Evolutionary conservation across 1,284 basidiomycete genomes (phyloP), one percentile per base, ranked within the genome.

Genomic region (Agaricales sp.): DNA sequence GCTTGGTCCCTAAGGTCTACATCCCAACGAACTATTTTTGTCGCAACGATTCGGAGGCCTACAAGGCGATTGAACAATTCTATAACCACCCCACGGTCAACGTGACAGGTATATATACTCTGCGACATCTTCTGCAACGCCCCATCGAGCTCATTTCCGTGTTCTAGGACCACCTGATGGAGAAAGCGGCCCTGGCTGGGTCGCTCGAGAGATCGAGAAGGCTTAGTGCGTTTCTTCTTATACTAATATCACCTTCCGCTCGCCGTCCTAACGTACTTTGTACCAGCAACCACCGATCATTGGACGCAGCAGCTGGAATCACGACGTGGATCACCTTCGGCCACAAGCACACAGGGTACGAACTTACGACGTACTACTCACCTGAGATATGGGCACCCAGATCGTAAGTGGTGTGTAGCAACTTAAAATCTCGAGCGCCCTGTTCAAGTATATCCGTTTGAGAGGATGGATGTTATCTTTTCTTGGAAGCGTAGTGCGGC

Each of bases 1-100:
- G 53, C 37, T 55, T 63, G 2, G 56, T 60, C 18, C 62, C 62
- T 3, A 64, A 64, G 47, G 52, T 64, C 6, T 64, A 64, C 46
- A 46, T 63, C 16, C 62, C 61, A 6, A 59, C 62, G 37, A 53
- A 57, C 61, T 63, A 57, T 6, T 63, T 62, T 48, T 61, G 62
- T 43, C 44, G 46, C 12, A 58, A 61, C 50, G 62, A 63, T 41
- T 45, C 55, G 1, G 46, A 43, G 3, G 59, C 62, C 18, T 53
- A 57, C 23, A 39, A 57, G 16, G 61, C 62, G 8, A 47, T 63
- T 18, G 61, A 63, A 50, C 50, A 58, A 37, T 62, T 61, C 50
- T 54, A 60, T 37, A n/a, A 35, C 30, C 30, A 35, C 30, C 30
- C 30, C 8, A 35, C 30, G 30, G 30, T 35, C 8, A 35, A 35